Evolutionary conservation across 1,284 basidiomycete genomes (phyloP).

Genomic region (Leucoagaricus sp.): DNA sequence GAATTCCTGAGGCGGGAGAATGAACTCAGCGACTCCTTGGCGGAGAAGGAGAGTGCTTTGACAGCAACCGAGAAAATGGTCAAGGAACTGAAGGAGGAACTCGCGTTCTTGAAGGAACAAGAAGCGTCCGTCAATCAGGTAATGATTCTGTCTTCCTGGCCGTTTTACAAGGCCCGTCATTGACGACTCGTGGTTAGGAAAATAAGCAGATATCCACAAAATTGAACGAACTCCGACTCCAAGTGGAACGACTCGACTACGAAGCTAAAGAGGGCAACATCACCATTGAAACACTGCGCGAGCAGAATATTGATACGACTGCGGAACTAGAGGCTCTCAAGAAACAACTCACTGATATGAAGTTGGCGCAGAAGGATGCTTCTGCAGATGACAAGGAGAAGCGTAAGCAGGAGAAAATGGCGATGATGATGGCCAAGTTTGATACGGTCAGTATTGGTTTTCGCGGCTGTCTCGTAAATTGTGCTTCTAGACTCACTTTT

Average conservation of each 20-base stretch:
- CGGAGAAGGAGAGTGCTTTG: constrained; percentile 87
- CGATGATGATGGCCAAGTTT: constrained; percentile 99
- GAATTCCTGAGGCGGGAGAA: constrained; percentile 98
- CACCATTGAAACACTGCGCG: constrained; percentile 95
- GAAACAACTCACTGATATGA: constrained; percentile 79
- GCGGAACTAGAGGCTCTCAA: constrained; percentile 90
- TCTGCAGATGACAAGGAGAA: constrained; percentile 96
- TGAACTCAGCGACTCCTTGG: constrained; percentile 91
- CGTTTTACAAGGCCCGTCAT: constrained; percentile 8
- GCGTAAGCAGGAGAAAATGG: constrained; percentile 99
- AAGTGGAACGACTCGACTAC: constrained; percentile 91
- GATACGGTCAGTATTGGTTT: constrained; percentile 68
- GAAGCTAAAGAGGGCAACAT: constrained; percentile 96
- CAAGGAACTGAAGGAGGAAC: constrained; percentile 84
- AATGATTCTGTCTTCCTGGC: constrained; percentile 20
- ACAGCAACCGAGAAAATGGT: constrained; percentile 76
- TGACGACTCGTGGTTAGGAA: constrained; percentile 54
- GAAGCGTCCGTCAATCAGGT: constrained; percentile 79
- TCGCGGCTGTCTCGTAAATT: constrained; percentile 11
- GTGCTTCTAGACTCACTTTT: constrained; percentile 13
- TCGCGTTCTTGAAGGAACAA: constrained; percentile 90
- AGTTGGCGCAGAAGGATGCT: constrained; percentile 81
- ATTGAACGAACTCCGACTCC: constrained; percentile 89
- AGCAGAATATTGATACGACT: constrained; percentile 90
- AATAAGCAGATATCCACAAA: constrained; percentile 91